Evolutionary conservation across 108 stramenopile species (phyloP).

Genomic region (Nitzschia sp.): DNA sequence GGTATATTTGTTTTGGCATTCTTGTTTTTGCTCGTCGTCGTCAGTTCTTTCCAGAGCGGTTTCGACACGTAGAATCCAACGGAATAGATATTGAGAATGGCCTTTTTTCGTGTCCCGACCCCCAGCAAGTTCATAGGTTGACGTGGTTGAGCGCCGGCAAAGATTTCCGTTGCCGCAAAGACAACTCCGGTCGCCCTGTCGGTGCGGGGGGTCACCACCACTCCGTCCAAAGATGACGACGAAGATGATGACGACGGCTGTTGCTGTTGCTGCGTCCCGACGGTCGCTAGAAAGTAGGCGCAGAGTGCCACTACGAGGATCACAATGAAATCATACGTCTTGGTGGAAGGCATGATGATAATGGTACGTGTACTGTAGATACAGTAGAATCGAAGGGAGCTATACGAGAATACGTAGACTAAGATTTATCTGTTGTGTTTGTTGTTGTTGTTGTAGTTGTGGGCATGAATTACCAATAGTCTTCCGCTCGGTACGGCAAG

Average conservation of each 20-base stretch:
- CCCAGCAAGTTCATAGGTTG: constrained; percentile 8
- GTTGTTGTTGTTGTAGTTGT: too few relatives aligned
- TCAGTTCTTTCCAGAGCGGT: constrained; percentile 7
- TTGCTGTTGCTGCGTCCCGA: not conserved
- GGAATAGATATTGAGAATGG: constrained; percentile 35
- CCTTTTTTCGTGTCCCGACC: constrained; percentile 37
- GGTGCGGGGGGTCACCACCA: constrained; percentile 1
- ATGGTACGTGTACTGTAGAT: too few relatives aligned
- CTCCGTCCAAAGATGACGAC: not conserved
- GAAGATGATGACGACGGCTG: not conserved
- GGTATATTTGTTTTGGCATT: too few relatives aligned
- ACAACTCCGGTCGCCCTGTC: constrained; percentile 9
- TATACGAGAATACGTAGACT: too few relatives aligned
- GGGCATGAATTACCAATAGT: too few relatives aligned
- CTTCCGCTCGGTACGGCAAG: too few relatives aligned
- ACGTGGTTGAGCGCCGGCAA: not conserved
- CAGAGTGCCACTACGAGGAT: constrained; percentile 2
- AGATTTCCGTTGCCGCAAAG: not conserved
- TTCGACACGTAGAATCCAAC: constrained; percentile 21
- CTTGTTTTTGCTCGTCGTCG: not conserved
- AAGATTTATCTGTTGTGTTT: too few relatives aligned
- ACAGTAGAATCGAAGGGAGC: too few relatives aligned
- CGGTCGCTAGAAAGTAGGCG: constrained; percentile 8
- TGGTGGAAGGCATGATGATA: constrained; percentile 15
- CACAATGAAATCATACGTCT: constrained; percentile 11